phyloP scores from a whole-genome alignment of 441 rosid genomes.

The Euphorbia celastroides region DNA sequence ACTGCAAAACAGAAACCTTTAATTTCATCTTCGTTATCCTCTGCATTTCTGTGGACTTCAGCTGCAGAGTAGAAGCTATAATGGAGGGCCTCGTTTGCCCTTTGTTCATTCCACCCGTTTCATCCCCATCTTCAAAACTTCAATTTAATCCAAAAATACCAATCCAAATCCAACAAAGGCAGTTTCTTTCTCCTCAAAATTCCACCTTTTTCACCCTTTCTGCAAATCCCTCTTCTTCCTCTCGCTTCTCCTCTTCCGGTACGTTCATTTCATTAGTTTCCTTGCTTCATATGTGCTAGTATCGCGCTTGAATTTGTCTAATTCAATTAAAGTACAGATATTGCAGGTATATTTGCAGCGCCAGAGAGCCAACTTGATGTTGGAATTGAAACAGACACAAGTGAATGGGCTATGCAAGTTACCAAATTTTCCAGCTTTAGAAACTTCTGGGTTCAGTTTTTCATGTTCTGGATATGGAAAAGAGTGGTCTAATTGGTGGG shows the following conservation, averaged over 20 bases:
- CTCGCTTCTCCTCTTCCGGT: conserved; percentile 23
- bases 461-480: not conserved
- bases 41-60: not conserved
- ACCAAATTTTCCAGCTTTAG: not conserved
- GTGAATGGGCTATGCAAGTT: conserved; percentile 83
- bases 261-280: not conserved
- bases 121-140: not conserved
- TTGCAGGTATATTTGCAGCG: conserved; percentile 37
- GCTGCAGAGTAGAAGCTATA: not conserved
- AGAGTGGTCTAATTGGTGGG: not conserved
- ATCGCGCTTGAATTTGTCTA: not conserved
- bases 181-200: not conserved
- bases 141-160: not conserved
- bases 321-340: not conserved
- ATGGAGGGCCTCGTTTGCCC: conserved; percentile 27
- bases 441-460: not conserved
- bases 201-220: conserved; percentile 7
- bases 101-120: conserved; percentile 10
- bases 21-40: conserved; percentile 5
- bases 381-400: conserved; percentile 34
- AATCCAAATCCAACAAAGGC: not conserved
- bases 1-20: too few species aligned
- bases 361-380: conserved; percentile 45
- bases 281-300: not conserved
- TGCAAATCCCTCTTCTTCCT: conserved; percentile 10